A percentile compares a stretch with the other conserved stretches of the same genome.
phyloP scores from a whole-genome alignment of 345 rosid species.

The Bruguiera sexangula region DNA sequence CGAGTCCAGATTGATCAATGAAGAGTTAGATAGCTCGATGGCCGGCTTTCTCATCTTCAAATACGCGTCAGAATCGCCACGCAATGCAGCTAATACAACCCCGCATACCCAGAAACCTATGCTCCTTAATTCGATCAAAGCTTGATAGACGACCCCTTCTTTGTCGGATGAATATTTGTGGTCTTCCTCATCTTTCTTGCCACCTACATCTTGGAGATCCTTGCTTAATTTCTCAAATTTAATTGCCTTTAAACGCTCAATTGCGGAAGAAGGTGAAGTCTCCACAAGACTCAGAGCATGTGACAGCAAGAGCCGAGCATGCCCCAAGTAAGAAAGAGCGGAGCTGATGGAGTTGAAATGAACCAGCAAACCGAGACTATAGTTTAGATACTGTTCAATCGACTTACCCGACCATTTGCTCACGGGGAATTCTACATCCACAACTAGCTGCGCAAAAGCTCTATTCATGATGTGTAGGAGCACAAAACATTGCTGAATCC shows the following conservation, averaged over 20 bases:
- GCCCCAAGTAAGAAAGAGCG: slow-evolving; percentile 43
- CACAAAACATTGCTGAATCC: slow-evolving; percentile 47
- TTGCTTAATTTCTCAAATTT: slow-evolving; percentile 20
- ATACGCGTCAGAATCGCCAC: slow-evolving; percentile 40
- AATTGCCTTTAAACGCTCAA: slow-evolving; percentile 33
- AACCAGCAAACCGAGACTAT: slow-evolving; percentile 45
- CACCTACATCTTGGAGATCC: slow-evolving; percentile 9
- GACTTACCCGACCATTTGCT: slow-evolving; percentile 41
- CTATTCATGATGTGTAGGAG: slow-evolving; percentile 38
- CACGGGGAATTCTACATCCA: slow-evolving; percentile 44
- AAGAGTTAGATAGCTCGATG: slow-evolving; percentile 18
- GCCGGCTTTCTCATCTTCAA: slow-evolving; percentile 32
- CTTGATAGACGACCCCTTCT: slow-evolving; percentile 37
- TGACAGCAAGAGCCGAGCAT: slow-evolving; percentile 37
- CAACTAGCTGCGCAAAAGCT: slow-evolving; percentile 49
- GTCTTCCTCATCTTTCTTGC: slow-evolving; percentile 16
- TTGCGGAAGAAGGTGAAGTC: slow-evolving; percentile 36
- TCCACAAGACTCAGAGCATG: slow-evolving; percentile 43
- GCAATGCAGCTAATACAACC: slow-evolving; percentile 36
- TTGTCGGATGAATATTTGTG: slow-evolving; percentile 24
- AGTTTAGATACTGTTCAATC: slow-evolving; percentile 43
- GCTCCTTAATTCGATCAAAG: slow-evolving; percentile 41
- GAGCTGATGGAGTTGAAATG: slow-evolving; percentile 43
- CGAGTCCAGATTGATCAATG: slow-evolving; percentile 29
- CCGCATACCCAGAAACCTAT: slow-evolving; percentile 45